Percentiles rank a stretch among this genome's conserved stretches.
These are phyloP conservation scores for Aschersonia sp. DNA, from an alignment of 2,329 filamentous ascomycete genomes.

Conservation along the genomic window DNA sequence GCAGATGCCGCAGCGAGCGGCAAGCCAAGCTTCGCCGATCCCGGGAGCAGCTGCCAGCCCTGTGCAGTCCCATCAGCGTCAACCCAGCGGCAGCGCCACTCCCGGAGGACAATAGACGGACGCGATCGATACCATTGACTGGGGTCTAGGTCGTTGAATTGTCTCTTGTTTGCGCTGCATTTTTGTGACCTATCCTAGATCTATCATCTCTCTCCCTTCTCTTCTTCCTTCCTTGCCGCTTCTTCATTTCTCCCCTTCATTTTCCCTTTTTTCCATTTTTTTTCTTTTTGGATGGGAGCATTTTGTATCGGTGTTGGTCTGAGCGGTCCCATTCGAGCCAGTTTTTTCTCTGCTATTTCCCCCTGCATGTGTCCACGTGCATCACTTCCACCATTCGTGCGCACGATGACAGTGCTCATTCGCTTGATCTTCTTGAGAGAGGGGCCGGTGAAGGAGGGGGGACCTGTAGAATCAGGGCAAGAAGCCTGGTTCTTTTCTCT, in stretches of 20 bases:
- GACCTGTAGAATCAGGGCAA: too few relatives aligned
- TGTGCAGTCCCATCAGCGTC: slow-evolving; percentile 14
- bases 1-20: slow-evolving; percentile 9
- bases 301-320: background rate
- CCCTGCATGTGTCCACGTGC: too few relatives aligned
- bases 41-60: slow-evolving; percentile 8
- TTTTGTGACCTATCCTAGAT: too few relatives aligned
- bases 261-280: background rate
- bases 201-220: background rate
- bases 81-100: slow-evolving; percentile 25
- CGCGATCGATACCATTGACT: too few relatives aligned
- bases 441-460: too few relatives aligned
- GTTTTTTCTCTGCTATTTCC: background rate
- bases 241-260: background rate
- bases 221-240: background rate
- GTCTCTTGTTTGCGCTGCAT: too few relatives aligned
- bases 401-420: too few relatives aligned
- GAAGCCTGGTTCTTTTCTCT: too few relatives aligned
- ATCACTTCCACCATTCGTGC: too few relatives aligned
- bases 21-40: slow-evolving; percentile 9
- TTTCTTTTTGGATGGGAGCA: background rate
- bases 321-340: background rate
- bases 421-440: too few relatives aligned
- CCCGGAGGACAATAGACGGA: slow-evolving; percentile 5
- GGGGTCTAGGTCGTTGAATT: too few relatives aligned